Base-by-base conservation (phyloP, 176 grass and related monocot species). In the Zea luxurians region DNA sequence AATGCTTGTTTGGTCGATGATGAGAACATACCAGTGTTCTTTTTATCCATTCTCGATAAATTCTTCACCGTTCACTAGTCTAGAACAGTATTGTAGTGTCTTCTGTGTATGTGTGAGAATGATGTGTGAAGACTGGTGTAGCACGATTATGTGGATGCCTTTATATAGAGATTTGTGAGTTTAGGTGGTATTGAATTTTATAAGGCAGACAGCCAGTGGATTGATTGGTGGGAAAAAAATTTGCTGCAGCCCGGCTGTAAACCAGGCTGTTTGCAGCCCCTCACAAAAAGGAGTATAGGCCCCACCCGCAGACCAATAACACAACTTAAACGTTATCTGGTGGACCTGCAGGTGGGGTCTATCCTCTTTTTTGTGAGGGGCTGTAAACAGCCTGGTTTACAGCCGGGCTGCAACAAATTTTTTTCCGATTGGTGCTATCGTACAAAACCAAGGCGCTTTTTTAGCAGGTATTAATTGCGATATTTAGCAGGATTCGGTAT, bases 131-230 rank as follows among this genome's bases (percentile, higher is more conserved):
- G 34, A 8, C 61, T 48, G 61, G 16, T 66, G 10, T 78, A 42
- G 9, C 4, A 10, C 11, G 76, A 50, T 7, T 12, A 53, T 20
- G 17, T 11, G 0, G 17, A 66, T 53, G 10, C 36, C 47, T 5
- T 79, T 68, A 55, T 79, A 79, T 79, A 79, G 48, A 54, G 48
- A 41, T 40, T 18, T 20, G 17, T 53, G 41, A 66, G 36, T 27
- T 27, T 27, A 41, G 61, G 11, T 43, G 48, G 36, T 67, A 43
- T 53, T 38, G 10, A 37, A 21, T 16, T 42, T 78, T 67, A 59
- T 27, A 52, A 66, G 62, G 75, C 4, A 35, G 27, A 27, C 27
- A 27, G 27, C 27, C 27, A 27, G 27, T 27, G 27, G 27, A 27
- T 27, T 27, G 27, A 27, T 27, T 27, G 46, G 61, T 2, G 1